Conservation (phyloP, 2,329 filamentous ascomycete genomes). For the Fusarium dimerum region DNA sequence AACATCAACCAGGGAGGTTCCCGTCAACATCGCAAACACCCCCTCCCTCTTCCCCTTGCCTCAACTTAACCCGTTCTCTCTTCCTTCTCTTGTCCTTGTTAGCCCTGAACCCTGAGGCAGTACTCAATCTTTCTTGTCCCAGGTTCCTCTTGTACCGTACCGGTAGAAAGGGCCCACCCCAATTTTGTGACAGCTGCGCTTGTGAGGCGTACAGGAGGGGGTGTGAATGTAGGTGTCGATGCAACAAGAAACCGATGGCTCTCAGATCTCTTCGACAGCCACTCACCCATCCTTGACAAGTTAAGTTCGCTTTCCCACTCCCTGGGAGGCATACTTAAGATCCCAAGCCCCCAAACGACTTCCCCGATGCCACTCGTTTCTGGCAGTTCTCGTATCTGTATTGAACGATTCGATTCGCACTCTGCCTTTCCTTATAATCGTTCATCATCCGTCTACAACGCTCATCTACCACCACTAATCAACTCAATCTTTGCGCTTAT, state of each 20-base stretch:
- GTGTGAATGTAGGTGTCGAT: too few relatives aligned
- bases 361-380: constrained; percentile 19
- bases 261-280: constrained; percentile 32
- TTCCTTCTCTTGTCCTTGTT: too few relatives aligned
- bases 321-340: constrained; percentile 33
- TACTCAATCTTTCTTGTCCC: constrained; percentile 27
- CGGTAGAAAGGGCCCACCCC: constrained; percentile 21
- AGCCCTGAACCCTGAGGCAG: too few relatives aligned
- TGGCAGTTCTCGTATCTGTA: too few relatives aligned
- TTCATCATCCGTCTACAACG: constrained; percentile 8
- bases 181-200: constrained; percentile 32
- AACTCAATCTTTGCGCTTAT: too few relatives aligned
- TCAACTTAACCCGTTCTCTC: constrained; percentile 20
- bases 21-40: constrained; percentile 21
- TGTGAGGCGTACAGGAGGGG: constrained; percentile 21
- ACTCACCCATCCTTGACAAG: constrained; percentile 30
- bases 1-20: constrained; percentile 25
- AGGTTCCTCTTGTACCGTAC: constrained; percentile 27
- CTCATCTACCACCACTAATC: too few relatives aligned
- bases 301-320: constrained; percentile 29
- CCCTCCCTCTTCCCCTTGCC: constrained; percentile 20
- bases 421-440: constrained; percentile 5
- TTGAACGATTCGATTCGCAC: too few relatives aligned
- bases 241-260: constrained; percentile 24
- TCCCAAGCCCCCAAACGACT: constrained; percentile 29